Conservation (phyloP, 345 rosid species). For the Rhodamnia argentea region DNA sequence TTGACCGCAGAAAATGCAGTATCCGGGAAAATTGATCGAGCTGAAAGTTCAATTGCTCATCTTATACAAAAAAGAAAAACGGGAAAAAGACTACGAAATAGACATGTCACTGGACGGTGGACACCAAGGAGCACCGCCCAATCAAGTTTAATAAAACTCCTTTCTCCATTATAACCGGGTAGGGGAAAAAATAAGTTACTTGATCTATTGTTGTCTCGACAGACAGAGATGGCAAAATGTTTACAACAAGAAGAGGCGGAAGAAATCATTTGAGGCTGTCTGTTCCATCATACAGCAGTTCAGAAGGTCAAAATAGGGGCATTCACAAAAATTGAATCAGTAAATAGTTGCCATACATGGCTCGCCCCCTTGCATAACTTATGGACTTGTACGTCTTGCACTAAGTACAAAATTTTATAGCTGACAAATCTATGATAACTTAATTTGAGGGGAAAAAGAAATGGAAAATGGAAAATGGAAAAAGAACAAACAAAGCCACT, state of each 20-base stretch:
- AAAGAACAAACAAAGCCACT: background rate
- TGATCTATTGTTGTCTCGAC: background rate
- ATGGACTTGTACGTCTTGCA: background rate
- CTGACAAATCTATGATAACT: background rate
- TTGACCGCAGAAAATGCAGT: background rate
- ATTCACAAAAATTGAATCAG: background rate
- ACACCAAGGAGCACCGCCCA: background rate
- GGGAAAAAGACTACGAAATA: background rate
- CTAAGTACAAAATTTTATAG: background rate
- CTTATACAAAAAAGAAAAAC: background rate
- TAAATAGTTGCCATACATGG: background rate
- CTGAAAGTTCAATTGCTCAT: background rate
- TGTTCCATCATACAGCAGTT: background rate
- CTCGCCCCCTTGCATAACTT: background rate
- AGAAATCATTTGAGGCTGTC: background rate
- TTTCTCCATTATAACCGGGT: background rate
- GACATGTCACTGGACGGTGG: background rate
- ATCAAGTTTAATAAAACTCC: background rate
- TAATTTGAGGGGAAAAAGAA: conserved; percentile 3
- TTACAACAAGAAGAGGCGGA: background rate
- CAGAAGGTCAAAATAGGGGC: background rate
- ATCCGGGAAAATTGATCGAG: background rate
- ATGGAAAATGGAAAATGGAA: background rate
- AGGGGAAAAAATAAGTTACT: background rate
- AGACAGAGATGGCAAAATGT: background rate